phyloP scores from a whole-genome alignment of 1,284 basidiomycete genomes.

The Inonotus hispidus region DNA sequence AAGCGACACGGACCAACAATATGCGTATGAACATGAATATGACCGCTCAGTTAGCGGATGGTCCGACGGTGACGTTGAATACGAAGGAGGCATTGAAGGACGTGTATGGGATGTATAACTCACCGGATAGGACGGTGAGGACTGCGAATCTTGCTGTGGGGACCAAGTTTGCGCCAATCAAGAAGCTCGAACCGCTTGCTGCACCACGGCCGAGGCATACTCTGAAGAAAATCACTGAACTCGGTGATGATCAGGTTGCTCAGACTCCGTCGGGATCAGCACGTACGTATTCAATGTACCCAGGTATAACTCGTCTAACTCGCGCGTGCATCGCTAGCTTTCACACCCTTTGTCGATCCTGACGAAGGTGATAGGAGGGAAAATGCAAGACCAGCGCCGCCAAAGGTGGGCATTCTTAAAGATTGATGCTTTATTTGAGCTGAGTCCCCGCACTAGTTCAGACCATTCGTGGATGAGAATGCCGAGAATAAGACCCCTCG shows the following conservation, averaged over 20 bases:
- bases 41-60: conserved; percentile 30
- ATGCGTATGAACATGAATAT: conserved; percentile 14
- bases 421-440: not conserved
- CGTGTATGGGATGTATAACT: conserved; percentile 91
- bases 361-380: conserved; percentile 50
- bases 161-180: conserved; percentile 66
- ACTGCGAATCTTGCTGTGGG: conserved; percentile 39
- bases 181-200: conserved; percentile 49
- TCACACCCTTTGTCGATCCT: conserved; percentile 47
- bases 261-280: conserved; percentile 36
- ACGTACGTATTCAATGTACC: conserved; percentile 26
- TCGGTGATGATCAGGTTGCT: conserved; percentile 29
- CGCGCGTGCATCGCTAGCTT: conserved; percentile 21
- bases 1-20: conserved; percentile 25
- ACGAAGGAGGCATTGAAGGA: conserved; percentile 91
- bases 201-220: conserved; percentile 19
- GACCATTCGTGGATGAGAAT: conserved; percentile 16
- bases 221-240: conserved; percentile 31
- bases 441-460: conserved; percentile 5
- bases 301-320: not conserved
- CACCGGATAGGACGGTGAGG: conserved; percentile 70
- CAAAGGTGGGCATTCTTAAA: conserved; percentile 36
- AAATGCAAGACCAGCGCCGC: conserved; percentile 38
- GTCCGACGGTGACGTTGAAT: conserved; percentile 75
- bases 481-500: conserved; percentile 6